Base-by-base conservation (phyloP, 768 basidiomycete genomes). In the Rhodotorula kratochvilovae region DNA sequence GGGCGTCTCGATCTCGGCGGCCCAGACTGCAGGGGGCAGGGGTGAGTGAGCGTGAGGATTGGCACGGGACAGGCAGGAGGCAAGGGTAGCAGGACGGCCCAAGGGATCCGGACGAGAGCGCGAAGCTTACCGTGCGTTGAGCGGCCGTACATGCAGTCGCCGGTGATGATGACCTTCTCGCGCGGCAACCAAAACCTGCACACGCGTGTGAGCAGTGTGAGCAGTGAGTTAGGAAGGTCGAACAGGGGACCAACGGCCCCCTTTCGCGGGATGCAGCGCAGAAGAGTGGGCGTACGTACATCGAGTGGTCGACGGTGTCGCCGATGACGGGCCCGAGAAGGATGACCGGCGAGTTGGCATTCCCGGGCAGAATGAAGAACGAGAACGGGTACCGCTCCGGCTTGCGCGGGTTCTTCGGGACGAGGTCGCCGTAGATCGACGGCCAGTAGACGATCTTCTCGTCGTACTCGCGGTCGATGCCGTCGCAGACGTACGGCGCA, bases 381-480 rank as follows among this genome's bases (percentile, higher is more conserved):
- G 53, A 55, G 63, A 39, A 65, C 2, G 63, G 63, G 42, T 50
- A 65, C 4, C 25, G 39, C 7, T 27, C 27, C 12, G 63, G 51
- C 55, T 45, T 48, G 51, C 39, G 31, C n/a, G 63, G 55, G 29
- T 50, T 2, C 25, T 48, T 43, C 11, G 43, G 63, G 33, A 53
- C 55, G 39, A 39, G 35, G 43, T 56, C 53, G 29, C 63, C 63
- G 29, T 65, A 64, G 29, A 65, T 19, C 6, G 35, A 8, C n/a
- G 35, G 63, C 63, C 63, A 65, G 63, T 39, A 65, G 3, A 25
- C n/a, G 27, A 56, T n/a, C 63, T 65, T 65, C 8, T 56, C 63
- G 43, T 56, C 63, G 53, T 54, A 65, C 42, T 65, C 63, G 12
- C 51, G 29, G 17, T 65, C 63, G 13, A 65, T 65, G 17, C 53